Percentiles rank a stretch among this genome's conserved stretches.
Conservation (phyloP, 2,329 filamentous ascomycete genomes). For the Monilinia polystroma region DNA sequence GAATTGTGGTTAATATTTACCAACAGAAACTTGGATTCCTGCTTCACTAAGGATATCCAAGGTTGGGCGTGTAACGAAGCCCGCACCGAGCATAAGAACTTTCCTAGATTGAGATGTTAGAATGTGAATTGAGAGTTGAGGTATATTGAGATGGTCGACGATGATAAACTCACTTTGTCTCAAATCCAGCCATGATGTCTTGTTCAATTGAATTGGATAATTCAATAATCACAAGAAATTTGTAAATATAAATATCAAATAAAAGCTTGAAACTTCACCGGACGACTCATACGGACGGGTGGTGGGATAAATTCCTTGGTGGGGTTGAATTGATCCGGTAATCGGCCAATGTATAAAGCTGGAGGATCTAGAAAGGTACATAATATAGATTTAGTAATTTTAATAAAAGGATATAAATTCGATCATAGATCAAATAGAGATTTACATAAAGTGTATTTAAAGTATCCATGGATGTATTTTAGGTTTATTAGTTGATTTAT, state of each 20-base stretch:
- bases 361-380: background rate
- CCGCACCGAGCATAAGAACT: constrained; percentile 52
- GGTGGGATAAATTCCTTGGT: constrained; percentile 28
- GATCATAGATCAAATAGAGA: too few relatives aligned
- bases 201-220: background rate
- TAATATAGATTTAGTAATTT: background rate
- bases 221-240: background rate
- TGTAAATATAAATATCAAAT: background rate
- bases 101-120: constrained; percentile 24
- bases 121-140: background rate
- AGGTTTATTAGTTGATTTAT: too few relatives aligned
- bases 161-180: constrained; percentile 2
- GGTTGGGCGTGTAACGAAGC: constrained; percentile 57
- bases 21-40: constrained; percentile 57
- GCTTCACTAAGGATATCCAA: constrained; percentile 57
- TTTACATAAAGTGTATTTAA: too few relatives aligned
- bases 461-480: too few relatives aligned
- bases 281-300: constrained; percentile 27
- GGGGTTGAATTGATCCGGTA: constrained; percentile 35
- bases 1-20: constrained; percentile 39
- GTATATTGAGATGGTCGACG: too few relatives aligned
- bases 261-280: constrained; percentile 16
- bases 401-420: background rate
- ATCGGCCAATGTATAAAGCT: constrained; percentile 24
- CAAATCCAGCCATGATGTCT: constrained; percentile 19